Percentiles rank a stretch among this genome's conserved stretches.
phyloP scores from a whole-genome alignment of 345 rosid species.

The Theobroma cacao region DNA sequence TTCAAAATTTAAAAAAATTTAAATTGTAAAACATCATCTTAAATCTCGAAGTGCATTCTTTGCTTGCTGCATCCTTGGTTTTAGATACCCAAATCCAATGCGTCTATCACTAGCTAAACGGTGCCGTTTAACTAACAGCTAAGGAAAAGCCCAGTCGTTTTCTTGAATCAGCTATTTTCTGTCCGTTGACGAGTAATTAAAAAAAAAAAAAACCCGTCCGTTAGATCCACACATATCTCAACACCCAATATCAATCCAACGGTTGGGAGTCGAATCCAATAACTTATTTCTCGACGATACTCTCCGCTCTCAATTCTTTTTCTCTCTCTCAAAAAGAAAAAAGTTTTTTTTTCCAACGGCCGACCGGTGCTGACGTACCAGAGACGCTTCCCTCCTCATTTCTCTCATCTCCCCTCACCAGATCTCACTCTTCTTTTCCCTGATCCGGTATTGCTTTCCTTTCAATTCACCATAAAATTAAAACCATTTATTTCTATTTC shows the following conservation, averaged over 20 bases:
- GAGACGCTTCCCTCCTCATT: slow-evolving; percentile 28
- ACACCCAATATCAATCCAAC: neutral
- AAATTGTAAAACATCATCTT: too few species aligned
- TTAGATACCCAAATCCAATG: neutral
- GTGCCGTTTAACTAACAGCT: neutral
- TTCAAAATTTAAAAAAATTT: too few species aligned
- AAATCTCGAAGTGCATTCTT: too few species aligned
- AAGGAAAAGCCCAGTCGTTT: neutral
- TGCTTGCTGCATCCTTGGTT: neutral
- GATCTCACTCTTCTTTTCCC: slow-evolving; percentile 29
- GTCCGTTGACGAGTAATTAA: slow-evolving; percentile 2
- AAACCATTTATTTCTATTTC: neutral
- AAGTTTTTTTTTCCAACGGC: slow-evolving; percentile 32
- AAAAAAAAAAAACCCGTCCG: neutral
- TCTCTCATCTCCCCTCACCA: slow-evolving; percentile 19
- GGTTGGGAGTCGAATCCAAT: neutral
- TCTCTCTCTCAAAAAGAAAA: neutral
- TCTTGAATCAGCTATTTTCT: neutral
- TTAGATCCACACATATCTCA: neutral
- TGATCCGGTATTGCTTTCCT: slow-evolving; percentile 36
- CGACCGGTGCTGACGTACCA: slow-evolving; percentile 42
- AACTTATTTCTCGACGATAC: slow-evolving; percentile 1
- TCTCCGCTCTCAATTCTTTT: neutral
- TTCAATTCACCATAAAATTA: neutral
- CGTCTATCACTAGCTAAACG: neutral